Evolutionary conservation across 1,284 basidiomycete genomes (phyloP).

Genomic region (Moesziomyces parantarcticus): DNA sequence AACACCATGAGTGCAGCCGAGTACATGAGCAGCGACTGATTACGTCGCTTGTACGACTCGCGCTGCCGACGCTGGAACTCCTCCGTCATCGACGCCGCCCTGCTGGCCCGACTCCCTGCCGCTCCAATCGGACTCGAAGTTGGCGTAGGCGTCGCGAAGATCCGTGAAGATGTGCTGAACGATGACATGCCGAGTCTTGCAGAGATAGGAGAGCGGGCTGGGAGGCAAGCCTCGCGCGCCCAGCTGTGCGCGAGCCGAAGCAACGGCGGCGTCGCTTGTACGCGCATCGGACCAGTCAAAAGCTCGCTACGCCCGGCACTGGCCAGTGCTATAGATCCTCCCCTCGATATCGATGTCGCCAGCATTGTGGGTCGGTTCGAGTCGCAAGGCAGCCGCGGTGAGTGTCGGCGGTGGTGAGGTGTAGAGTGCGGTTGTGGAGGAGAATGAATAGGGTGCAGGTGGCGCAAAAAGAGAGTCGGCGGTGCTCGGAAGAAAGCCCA

Average conservation of each 20-base stretch:
- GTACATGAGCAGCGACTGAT: constrained; percentile 81
- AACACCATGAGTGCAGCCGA: constrained; percentile 82
- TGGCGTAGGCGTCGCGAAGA: constrained; percentile 6
- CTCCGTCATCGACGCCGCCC: constrained; percentile 20
- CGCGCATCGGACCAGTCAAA: constrained; percentile 10
- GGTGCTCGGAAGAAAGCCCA: too few species aligned
- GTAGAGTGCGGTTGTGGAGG: too few species aligned
- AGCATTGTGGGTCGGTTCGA: constrained; percentile 6
- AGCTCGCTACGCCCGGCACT: not conserved
- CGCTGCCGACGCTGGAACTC: constrained; percentile 40
- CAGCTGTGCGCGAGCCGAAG: constrained; percentile 41
- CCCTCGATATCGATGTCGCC: not conserved
- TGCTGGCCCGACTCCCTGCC: too few species aligned
- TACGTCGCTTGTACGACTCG: constrained; percentile 67
- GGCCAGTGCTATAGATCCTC: constrained; percentile 2
- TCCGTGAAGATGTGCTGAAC: constrained; percentile 17
- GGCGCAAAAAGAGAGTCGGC: too few species aligned
- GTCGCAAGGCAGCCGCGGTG: too few species aligned
- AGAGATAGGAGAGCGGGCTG: not conserved
- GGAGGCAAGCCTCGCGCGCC: constrained; percentile 28
- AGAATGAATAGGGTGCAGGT: too few species aligned
- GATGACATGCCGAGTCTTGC: constrained; percentile 7
- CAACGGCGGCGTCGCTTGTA: constrained; percentile 25
- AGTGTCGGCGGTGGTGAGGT: too few species aligned
- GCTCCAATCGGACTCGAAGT: not conserved